Evolutionary conservation across 306 rosid genomes (phyloP).

Genomic region (Pterocarpus santalinus): DNA sequence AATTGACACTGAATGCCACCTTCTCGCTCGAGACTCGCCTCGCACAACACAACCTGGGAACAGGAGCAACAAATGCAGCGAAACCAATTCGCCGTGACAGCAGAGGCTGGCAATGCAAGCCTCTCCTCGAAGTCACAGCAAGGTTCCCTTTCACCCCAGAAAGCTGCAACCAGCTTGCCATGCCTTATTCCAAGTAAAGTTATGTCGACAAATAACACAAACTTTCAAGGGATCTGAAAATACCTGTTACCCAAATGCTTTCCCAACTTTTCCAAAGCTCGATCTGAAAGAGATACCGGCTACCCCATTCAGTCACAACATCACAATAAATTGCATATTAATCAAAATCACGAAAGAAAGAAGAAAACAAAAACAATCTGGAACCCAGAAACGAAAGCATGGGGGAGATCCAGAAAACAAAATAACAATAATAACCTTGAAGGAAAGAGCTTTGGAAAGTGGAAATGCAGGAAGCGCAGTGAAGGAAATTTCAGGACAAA

Average conservation of each 20-base stretch:
- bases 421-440: conserved; percentile 30
- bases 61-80: conserved; percentile 50
- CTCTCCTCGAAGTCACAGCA: conserved; percentile 37
- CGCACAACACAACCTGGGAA: conserved; percentile 18
- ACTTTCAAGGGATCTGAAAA: conserved; percentile 18
- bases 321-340: not conserved
- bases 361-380: not conserved
- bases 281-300: conserved; percentile 28
- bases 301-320: not conserved
- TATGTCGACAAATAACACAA: conserved; percentile 61
- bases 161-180: conserved; percentile 63
- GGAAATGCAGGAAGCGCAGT: not conserved
- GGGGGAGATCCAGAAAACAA: too few species aligned
- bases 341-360: not conserved
- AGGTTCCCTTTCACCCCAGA: conserved; percentile 53
- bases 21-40: conserved; percentile 37
- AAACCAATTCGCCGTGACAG: conserved; percentile 49
- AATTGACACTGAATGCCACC: conserved; percentile 55
- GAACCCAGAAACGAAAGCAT: not conserved
- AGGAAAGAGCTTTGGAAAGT: conserved; percentile 42
- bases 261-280: conserved; percentile 39
- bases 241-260: not conserved
- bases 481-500: not conserved
- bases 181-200: conserved; percentile 40
- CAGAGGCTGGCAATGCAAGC: conserved; percentile 40